A percentile compares a stretch with the other conserved stretches of the same genome.
Evolutionary conservation across 805 yeast species (phyloP).

Genomic region (Yamadazyma endophytica): DNA sequence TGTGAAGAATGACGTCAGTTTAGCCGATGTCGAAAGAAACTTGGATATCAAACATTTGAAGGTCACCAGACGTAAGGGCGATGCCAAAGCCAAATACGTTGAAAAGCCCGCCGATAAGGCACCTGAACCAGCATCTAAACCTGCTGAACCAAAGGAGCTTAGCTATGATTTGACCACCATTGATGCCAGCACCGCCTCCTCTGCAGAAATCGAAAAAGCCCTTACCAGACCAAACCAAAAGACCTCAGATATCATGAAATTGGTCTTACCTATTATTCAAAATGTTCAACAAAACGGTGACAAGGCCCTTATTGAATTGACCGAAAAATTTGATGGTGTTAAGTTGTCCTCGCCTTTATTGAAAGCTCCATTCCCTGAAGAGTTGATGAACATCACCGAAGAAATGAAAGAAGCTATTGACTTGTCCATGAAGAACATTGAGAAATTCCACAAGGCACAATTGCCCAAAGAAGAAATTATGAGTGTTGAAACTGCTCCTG

Average conservation of each 20-base stretch:
- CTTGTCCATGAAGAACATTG: conserved; percentile 81
- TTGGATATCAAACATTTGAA: conserved; percentile 79
- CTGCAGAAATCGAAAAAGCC: conserved; percentile 49
- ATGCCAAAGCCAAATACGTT: conserved; percentile 82
- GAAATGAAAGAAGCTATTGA: conserved; percentile 84
- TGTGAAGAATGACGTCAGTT: conserved; percentile 67
- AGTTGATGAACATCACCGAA: conserved; percentile 65
- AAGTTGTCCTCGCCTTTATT: conserved; percentile 66
- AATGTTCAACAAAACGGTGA: conserved; percentile 79
- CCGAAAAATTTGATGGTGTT: conserved; percentile 90
- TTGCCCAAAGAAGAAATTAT: conserved; percentile 63
- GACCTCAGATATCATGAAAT: conserved; percentile 86
- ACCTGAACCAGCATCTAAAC: conserved; percentile 8
- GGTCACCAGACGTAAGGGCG: conserved; percentile 91
- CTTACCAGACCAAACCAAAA: conserved; percentile 93
- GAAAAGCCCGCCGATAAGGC: conserved; percentile 15
- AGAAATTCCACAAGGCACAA: conserved; percentile 92
- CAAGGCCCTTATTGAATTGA: conserved; percentile 78
- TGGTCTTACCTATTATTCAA: conserved; percentile 86
- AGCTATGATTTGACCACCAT: conserved; percentile 49
- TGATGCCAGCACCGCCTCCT: conserved; percentile 36
- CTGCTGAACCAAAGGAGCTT: conserved; percentile 20
- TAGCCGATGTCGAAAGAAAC: conserved; percentile 79
- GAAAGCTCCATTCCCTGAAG: conserved; percentile 81
- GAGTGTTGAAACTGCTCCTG: conserved; percentile 88